Percentiles rank a stretch among this genome's conserved stretches.
Evolutionary conservation across 306 rosid genomes (phyloP).

Genomic region (Dryas alaskensis): DNA sequence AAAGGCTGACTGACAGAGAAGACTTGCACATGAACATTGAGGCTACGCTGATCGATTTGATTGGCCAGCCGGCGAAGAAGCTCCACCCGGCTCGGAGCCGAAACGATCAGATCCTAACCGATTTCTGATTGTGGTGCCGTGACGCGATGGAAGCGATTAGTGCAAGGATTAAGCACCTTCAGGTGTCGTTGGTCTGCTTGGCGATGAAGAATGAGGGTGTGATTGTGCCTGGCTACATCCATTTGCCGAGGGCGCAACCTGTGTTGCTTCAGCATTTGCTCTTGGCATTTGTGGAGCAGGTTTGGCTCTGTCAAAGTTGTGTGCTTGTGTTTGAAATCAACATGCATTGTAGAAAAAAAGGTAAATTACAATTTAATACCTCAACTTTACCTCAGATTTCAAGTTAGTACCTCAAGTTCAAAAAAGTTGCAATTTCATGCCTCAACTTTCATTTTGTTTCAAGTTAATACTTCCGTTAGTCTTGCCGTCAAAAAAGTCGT

Average conservation of each 20-base stretch:
- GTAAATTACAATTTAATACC: no score
- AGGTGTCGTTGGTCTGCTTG: constrained; percentile 57
- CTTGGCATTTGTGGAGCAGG: constrained; percentile 93
- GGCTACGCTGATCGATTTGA: constrained; percentile 82
- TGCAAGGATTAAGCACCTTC: constrained; percentile 49
- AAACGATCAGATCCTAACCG: constrained; percentile 80
- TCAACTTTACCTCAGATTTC: no score
- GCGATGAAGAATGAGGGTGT: constrained; percentile 65
- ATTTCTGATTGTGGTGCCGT: constrained; percentile 85
- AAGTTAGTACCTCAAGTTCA: no score
- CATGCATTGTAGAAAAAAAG: background rate
- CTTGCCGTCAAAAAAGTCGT: no score
- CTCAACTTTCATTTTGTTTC: no score
- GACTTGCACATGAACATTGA: constrained; percentile 98
- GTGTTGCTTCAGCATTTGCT: constrained; percentile 80
- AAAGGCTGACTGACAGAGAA: constrained; percentile 90
- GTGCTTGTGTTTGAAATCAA: background rate
- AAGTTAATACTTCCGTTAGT: no score
- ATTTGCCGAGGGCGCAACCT: constrained; percentile 90
- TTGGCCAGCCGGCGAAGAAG: constrained; percentile 96
- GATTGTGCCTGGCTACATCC: constrained; percentile 92
- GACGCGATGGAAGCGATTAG: constrained; percentile 74
- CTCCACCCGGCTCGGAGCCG: constrained; percentile 91
- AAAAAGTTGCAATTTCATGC: no score
- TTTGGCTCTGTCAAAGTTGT: constrained; percentile 9